Base-by-base conservation (phyloP, 306 rosid genomes). In the Vigna hirtella region DNA sequence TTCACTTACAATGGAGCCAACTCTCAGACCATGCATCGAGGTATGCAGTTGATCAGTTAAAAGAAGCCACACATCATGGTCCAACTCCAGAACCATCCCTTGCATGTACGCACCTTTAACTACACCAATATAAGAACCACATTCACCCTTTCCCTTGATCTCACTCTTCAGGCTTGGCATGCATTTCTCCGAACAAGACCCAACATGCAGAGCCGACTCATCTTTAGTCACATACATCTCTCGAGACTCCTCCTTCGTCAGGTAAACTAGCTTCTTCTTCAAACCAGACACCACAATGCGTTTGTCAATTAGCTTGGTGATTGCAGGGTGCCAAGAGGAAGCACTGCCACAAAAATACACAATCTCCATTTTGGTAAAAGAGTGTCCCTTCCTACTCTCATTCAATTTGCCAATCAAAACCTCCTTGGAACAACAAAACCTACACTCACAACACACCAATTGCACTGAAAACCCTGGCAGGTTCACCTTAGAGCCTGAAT, bases 11-110 rank as follows among this genome's bases (percentile, higher is more conserved):
- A 91, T 66, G 20, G 97, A 88, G 5, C 98, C 98, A 48, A 83
- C 88, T 81, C 98, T 83, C 72, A 95, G 81, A 82, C 97, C 88
- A 83, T 92, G 98, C 0, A 95, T 84, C 81, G 81, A 78, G 77
- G 90, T 77, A 77, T 85, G 83, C 15, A 86, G 56, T 72, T 81
- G 89, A 58, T 86, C 91, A 2, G 97, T 92, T 71, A 95, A 85
- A 85, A 95, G 86, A 79, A 95, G 95, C 95, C 98, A 95, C 43
- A 95, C 97, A 51, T 88, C 91, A 71, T 70, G 78, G 70, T 92
- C 98, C 84, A 95, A 87, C 92, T 95, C 98, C 65, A 91, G 67
- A 83, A 84, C 89, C 98, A 92, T 92, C 76, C 98, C 98, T 79
- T 87, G 86, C 98, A 95, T 87, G 76, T 92, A 79, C 47, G 89